Evolutionary conservation across 106 monocot genomes (phyloP).

Genomic region (Ottelia alismoides): DNA sequence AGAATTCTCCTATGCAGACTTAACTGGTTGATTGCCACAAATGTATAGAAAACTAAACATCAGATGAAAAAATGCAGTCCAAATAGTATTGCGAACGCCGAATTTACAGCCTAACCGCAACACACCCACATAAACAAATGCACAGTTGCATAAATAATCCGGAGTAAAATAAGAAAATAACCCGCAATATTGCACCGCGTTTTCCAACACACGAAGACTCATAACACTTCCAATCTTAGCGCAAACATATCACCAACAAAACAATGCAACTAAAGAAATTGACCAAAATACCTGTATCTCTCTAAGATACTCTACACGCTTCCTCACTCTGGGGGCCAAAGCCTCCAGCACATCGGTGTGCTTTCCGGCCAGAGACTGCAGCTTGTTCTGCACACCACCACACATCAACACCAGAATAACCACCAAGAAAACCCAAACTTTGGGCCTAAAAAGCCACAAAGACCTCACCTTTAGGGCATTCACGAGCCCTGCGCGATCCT

Average conservation of each 20-base stretch:
- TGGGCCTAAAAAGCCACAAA: background rate
- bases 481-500: conserved; percentile 22
- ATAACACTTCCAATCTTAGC: too few relatives aligned
- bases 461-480: conserved; percentile 15
- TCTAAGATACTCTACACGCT: conserved; percentile 38
- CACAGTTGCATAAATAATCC: too few relatives aligned
- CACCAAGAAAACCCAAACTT: background rate
- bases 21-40: too few relatives aligned
- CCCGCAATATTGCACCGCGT: too few relatives aligned
- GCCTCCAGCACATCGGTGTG: conserved; percentile 26
- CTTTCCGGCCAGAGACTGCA: conserved; percentile 31
- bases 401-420: conserved; percentile 1
- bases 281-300: conserved; percentile 31
- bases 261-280: background rate
- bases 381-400: conserved; percentile 23
- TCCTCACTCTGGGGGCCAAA: conserved; percentile 24
- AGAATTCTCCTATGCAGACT: too few relatives aligned
- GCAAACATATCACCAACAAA: background rate
- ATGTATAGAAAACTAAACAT: background rate
- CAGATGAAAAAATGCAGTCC: background rate
- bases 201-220: too few relatives aligned
- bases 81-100: background rate
- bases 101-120: too few relatives aligned
- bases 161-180: too few relatives aligned
- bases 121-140: too few relatives aligned